Evolutionary conservation across 164 flowering plant genomes (phyloP).

Genomic region (Chimonanthus praecox): DNA sequence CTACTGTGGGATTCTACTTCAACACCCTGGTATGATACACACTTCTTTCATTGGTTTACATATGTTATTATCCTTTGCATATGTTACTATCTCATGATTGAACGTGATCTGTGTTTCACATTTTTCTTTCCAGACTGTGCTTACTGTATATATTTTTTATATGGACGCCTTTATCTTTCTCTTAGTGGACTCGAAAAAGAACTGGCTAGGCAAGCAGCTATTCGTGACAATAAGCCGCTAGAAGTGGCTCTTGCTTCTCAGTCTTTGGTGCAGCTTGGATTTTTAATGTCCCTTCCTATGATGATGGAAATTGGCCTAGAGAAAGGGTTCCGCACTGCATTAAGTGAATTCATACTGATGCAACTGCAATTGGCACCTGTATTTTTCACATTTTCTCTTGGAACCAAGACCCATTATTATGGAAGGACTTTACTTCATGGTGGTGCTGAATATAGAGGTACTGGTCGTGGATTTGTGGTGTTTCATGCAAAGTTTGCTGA

Average conservation of each 20-base stretch:
- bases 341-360: constrained; percentile 90
- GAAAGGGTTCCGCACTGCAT: constrained; percentile 81
- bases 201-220: constrained; percentile 37
- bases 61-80: background rate
- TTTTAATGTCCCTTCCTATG: constrained; percentile 94
- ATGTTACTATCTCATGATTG: background rate
- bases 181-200: constrained; percentile 93
- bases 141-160: constrained; percentile 90
- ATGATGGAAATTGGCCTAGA: constrained; percentile 96
- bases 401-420: constrained; percentile 92
- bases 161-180: constrained; percentile 94
- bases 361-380: constrained; percentile 93
- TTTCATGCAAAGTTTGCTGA: constrained; percentile 97
- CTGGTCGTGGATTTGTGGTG: constrained; percentile 98
- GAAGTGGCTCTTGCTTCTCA: constrained; percentile 97
- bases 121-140: constrained; percentile 63
- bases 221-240: constrained; percentile 66
- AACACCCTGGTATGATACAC: constrained; percentile 64
- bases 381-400: constrained; percentile 96
- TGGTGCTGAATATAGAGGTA: constrained; percentile 87
- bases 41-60: background rate
- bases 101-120: background rate
- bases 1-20: constrained; percentile 90
- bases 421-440: constrained; percentile 97
- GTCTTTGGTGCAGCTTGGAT: constrained; percentile 89